Evolutionary conservation across 805 yeast species (phyloP).

Genomic region (Metschnikowia borealis): DNA sequence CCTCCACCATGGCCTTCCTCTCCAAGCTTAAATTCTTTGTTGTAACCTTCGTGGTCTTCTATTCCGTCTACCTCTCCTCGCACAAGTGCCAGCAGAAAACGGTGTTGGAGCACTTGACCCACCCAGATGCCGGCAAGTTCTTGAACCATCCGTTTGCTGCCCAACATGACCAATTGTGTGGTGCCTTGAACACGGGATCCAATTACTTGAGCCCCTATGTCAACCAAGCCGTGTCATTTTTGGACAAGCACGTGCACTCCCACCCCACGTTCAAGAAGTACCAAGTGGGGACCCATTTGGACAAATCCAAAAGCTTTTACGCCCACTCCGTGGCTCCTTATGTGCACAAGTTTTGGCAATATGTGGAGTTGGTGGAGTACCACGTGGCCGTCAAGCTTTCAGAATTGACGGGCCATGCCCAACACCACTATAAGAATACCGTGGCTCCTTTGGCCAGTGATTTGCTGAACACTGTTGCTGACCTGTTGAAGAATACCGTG

Average conservation of each 20-base stretch:
- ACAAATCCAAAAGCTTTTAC: conserved; percentile 21
- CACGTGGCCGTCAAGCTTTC: conserved; percentile 27
- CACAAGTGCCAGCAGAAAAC: conserved; percentile 38
- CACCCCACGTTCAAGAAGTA: conserved; percentile 32
- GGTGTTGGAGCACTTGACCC: conserved; percentile 22
- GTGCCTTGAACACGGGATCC: conserved; percentile 27
- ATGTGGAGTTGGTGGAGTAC: conserved; percentile 32
- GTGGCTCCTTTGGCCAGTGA: conserved; percentile 19
- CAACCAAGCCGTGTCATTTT: conserved; percentile 22
- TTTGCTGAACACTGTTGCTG: conserved; percentile 9
- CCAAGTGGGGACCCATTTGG: conserved; percentile 27
- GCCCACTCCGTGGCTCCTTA: conserved; percentile 26
- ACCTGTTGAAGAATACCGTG: conserved; percentile 20
- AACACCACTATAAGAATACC: conserved; percentile 19
- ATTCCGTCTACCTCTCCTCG: conserved; percentile 34
- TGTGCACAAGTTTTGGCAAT: conserved; percentile 30
- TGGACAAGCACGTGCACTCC: conserved; percentile 37
- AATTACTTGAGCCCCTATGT: conserved; percentile 29
- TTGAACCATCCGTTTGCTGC: conserved; percentile 38
- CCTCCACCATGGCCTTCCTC: conserved; percentile 12
- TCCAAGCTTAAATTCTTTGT: conserved; percentile 21
- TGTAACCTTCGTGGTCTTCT: conserved; percentile 26
- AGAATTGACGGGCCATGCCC: conserved; percentile 12
- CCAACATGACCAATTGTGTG: conserved; percentile 35
- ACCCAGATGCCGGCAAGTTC: conserved; percentile 22